Evolutionary conservation across 2,329 filamentous ascomycete species (phyloP).

Genomic region (Pseudogymnoascus sp.): DNA sequence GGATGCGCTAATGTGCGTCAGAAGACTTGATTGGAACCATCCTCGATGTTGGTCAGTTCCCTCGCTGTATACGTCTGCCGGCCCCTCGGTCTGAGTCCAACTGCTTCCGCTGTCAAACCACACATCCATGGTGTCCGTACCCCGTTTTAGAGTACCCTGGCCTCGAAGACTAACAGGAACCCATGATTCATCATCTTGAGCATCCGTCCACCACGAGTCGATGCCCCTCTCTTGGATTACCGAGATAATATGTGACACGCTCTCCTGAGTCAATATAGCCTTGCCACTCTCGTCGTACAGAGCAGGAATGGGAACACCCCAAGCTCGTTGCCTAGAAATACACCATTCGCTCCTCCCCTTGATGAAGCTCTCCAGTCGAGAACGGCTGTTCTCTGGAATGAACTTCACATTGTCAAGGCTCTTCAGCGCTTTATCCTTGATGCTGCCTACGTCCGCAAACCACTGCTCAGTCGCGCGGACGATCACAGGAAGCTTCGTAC

Average conservation of each 20-base stretch:
- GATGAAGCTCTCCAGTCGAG: slow-evolving; percentile 76
- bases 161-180: slow-evolving; percentile 53
- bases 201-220: slow-evolving; percentile 93
- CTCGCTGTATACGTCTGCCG: slow-evolving; percentile 83
- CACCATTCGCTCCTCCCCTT: slow-evolving; percentile 91
- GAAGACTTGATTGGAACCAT: slow-evolving; percentile 94
- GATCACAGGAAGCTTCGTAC: slow-evolving; percentile 87
- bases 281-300: slow-evolving; percentile 67
- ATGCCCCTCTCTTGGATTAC: slow-evolving; percentile 69
- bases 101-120: slow-evolving; percentile 99
- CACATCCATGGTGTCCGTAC: slow-evolving; percentile 95
- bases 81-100: slow-evolving; percentile 57
- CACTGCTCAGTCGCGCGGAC: slow-evolving; percentile 90
- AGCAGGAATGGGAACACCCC: slow-evolving; percentile 94
- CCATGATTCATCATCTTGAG: slow-evolving; percentile 68
- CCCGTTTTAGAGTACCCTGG: slow-evolving; percentile 56
- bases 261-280: slow-evolving; percentile 70
- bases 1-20: slow-evolving; percentile 60
- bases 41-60: slow-evolving; percentile 93
- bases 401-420: slow-evolving; percentile 68
- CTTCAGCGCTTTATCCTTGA: slow-evolving; percentile 65
- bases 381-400: slow-evolving; percentile 64
- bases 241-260: slow-evolving; percentile 74
- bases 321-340: slow-evolving; percentile 89
- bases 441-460: slow-evolving; percentile 85